A percentile compares a stretch with the other conserved stretches of the same genome.
phyloP scores from a whole-genome alignment of 164 flowering plant species.

The Vitis rupestris region DNA sequence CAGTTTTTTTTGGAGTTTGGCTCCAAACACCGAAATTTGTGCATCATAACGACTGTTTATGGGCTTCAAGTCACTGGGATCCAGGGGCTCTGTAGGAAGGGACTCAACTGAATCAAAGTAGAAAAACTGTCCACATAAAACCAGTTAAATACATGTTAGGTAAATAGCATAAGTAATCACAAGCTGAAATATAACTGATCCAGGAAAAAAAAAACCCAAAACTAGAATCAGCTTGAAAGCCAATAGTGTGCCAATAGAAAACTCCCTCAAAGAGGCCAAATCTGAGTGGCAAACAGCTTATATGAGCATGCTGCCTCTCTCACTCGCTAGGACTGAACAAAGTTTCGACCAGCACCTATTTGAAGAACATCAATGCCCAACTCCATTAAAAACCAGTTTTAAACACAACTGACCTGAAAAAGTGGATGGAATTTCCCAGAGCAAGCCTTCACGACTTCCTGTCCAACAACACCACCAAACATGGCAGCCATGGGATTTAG shows the following conservation, averaged over 20 bases:
- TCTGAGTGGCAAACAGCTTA: too few relatives aligned
- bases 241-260: too few relatives aligned
- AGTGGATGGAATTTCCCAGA: conserved; percentile 95
- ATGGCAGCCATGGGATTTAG: conserved; percentile 96
- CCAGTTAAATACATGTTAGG: neutral
- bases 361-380: neutral
- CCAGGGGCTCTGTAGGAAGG: conserved; percentile 65
- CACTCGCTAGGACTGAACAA: neutral
- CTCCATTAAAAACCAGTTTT: neutral
- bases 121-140: conserved; percentile 50
- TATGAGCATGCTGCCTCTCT: too few relatives aligned
- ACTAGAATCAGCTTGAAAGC: too few relatives aligned
- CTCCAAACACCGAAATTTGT: conserved; percentile 84
- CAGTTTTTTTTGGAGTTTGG: conserved; percentile 75
- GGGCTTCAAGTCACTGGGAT: conserved; percentile 60
- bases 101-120: conserved; percentile 86
- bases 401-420: conserved; percentile 49
- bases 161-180: neutral
- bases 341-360: too few relatives aligned
- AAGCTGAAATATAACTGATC: neutral
- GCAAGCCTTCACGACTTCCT: conserved; percentile 91
- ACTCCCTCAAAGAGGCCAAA: too few relatives aligned
- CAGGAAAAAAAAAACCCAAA: neutral
- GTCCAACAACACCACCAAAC: conserved; percentile 95
- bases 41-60: conserved; percentile 78